Percentiles rank a stretch among this genome's conserved stretches.
phyloP scores from a whole-genome alignment of 768 basidiomycete species.

The Suillus discolor region DNA sequence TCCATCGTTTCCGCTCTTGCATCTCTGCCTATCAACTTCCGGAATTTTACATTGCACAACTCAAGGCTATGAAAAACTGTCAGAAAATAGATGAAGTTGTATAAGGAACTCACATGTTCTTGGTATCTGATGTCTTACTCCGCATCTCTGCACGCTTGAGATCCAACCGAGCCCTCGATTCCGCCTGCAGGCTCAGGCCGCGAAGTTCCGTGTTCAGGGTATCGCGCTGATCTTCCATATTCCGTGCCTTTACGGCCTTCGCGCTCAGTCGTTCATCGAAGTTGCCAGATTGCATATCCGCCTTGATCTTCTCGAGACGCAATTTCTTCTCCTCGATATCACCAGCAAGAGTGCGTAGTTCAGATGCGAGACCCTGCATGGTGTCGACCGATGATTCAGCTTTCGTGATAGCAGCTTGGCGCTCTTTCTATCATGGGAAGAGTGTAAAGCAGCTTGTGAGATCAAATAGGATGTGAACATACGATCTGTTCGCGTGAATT shows the following conservation, averaged over 20 bases:
- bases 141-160: constrained; percentile 71
- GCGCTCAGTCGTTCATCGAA: constrained; percentile 67
- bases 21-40: constrained; percentile 63
- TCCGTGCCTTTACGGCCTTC: constrained; percentile 52
- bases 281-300: constrained; percentile 58
- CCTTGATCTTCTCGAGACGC: constrained; percentile 60
- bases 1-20: constrained; percentile 71
- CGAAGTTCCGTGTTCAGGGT: constrained; percentile 70
- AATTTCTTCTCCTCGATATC: constrained; percentile 73
- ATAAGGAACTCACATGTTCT: constrained; percentile 57
- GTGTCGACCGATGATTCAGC: constrained; percentile 61
- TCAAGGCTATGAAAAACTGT: constrained; percentile 54
- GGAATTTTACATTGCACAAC: constrained; percentile 59
- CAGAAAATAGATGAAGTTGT: not conserved
- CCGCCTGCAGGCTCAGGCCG: constrained; percentile 74
- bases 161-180: constrained; percentile 76
- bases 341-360: constrained; percentile 52
- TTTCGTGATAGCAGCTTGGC: constrained; percentile 50
- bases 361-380: constrained; percentile 53
- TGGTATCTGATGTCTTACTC: constrained; percentile 65
- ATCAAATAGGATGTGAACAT: constrained; percentile 20
- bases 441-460: constrained; percentile 3
- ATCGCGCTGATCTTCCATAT: constrained; percentile 71
- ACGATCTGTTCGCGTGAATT: constrained; percentile 62
- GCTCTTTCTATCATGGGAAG: constrained; percentile 42